These are phyloP conservation scores for Kwoniella pini DNA, from an alignment of 768 basidiomycete species.

Conservation along the genomic window DNA sequence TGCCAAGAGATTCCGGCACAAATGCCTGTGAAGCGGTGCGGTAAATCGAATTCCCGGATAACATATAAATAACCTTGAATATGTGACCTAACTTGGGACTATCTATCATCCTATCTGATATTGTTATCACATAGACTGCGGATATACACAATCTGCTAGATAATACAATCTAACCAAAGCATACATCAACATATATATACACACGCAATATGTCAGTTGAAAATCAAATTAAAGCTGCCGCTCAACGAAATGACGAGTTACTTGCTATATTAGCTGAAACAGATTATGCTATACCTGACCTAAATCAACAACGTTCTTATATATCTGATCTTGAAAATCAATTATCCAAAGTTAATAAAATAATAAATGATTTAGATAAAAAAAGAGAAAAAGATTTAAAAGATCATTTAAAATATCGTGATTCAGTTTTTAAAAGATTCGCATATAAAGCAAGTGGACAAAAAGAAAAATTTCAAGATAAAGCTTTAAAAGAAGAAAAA, in stretches of 20 bases:
- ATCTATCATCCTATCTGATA: background rate
- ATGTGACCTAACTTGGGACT: too few species aligned
- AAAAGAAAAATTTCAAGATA: conserved; percentile 1
- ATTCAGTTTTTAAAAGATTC: conserved; percentile 1
- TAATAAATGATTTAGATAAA: background rate
- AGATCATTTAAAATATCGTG: background rate
- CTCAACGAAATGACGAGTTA: background rate
- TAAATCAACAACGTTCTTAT: conserved; percentile 1
- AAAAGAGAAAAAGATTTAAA: background rate
- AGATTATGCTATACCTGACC: conserved; percentile 1
- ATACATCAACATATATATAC: background rate
- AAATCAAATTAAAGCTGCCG: background rate
- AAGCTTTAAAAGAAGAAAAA: conserved; percentile 1
- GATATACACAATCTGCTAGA: too few species aligned
- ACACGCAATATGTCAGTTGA: background rate
- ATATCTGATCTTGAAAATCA: background rate
- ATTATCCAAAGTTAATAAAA: background rate
- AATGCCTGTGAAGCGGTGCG: too few species aligned
- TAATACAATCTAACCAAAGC: too few species aligned
- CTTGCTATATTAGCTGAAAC: background rate
- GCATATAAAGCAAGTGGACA: background rate
- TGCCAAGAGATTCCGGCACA: too few species aligned
- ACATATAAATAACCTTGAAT: too few species aligned
- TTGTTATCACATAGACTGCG: background rate
- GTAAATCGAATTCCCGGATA: too few species aligned